A percentile compares a stretch with the other conserved stretches of the same genome.
These are phyloP conservation scores for Acmispon strigosus DNA, from an alignment of 306 rosid genomes.

Conservation along the genomic window DNA sequence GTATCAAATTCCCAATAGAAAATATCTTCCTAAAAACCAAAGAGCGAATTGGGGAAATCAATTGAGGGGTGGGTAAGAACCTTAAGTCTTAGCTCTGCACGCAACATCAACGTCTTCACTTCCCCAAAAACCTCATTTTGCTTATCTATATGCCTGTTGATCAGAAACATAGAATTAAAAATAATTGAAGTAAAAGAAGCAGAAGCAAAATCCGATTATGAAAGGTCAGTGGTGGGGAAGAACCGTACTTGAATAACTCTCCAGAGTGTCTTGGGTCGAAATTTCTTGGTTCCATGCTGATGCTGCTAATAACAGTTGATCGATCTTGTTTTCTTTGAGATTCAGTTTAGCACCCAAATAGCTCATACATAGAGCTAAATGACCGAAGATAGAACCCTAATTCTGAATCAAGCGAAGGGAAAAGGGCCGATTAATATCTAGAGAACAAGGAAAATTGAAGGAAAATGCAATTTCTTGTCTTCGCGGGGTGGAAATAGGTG, in stretches of 20 bases:
- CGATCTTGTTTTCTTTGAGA: too few relatives aligned
- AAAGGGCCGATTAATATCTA: too few relatives aligned
- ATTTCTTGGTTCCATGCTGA: conserved; percentile 3
- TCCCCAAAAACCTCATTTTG: conserved; percentile 9
- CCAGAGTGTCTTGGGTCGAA: conserved; percentile 2
- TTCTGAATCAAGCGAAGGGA: too few relatives aligned
- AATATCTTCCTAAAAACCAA: too few relatives aligned
- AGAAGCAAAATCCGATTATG: neutral
- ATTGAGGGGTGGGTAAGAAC: neutral
- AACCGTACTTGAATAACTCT: conserved; percentile 9
- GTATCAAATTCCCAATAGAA: neutral
- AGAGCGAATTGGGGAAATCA: neutral
- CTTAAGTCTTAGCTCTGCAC: conserved; percentile 14
- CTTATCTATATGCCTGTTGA: conserved; percentile 21
- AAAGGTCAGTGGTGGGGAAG: neutral
- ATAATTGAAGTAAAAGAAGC: neutral
- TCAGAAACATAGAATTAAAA: neutral
- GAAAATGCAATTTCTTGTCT: too few relatives aligned
- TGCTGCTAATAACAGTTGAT: too few relatives aligned
- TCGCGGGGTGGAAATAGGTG: too few relatives aligned
- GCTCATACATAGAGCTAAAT: too few relatives aligned
- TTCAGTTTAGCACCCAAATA: too few relatives aligned
- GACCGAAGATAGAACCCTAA: too few relatives aligned
- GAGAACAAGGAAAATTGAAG: too few relatives aligned
- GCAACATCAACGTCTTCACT: conserved; percentile 4